Conservation (phyloP, 257 asterid species). For the Nemophila menziesii region DNA sequence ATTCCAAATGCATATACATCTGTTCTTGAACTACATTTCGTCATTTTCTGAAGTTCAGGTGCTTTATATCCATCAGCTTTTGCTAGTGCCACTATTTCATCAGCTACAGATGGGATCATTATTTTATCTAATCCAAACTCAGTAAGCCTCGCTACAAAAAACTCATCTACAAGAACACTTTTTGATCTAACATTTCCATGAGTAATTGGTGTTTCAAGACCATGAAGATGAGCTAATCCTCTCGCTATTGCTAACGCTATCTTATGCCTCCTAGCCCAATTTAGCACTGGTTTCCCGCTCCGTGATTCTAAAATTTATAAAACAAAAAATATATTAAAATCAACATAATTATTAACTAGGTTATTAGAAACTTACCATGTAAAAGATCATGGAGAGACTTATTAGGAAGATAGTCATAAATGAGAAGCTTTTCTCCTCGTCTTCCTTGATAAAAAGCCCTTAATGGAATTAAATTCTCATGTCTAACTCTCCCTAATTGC, state of each 20-base stretch:
- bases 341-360: no score
- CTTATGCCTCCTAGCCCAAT: conserved; percentile 93
- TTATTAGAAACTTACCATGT: conserved; percentile 46
- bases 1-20: conserved; percentile 92
- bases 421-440: conserved; percentile 95
- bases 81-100: conserved; percentile 59
- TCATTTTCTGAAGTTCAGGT: conserved; percentile 91
- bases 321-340: neutral
- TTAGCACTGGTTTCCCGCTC: conserved; percentile 74
- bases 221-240: conserved; percentile 86
- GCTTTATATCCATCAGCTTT: conserved; percentile 87
- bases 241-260: conserved; percentile 77
- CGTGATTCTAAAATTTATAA: conserved; percentile 44
- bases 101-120: conserved; percentile 76
- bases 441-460: conserved; percentile 96
- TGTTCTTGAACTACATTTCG: conserved; percentile 68
- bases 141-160: conserved; percentile 67
- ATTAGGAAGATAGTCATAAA: conserved; percentile 68
- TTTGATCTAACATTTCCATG: conserved; percentile 86
- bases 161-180: conserved; percentile 75
- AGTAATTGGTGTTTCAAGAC: conserved; percentile 72
- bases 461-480: conserved; percentile 84
- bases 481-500: conserved; percentile 72
- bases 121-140: conserved; percentile 89
- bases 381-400: conserved; percentile 70